Base-by-base conservation (phyloP, 768 basidiomycete genomes). In the Lentinula lateritia region DNA sequence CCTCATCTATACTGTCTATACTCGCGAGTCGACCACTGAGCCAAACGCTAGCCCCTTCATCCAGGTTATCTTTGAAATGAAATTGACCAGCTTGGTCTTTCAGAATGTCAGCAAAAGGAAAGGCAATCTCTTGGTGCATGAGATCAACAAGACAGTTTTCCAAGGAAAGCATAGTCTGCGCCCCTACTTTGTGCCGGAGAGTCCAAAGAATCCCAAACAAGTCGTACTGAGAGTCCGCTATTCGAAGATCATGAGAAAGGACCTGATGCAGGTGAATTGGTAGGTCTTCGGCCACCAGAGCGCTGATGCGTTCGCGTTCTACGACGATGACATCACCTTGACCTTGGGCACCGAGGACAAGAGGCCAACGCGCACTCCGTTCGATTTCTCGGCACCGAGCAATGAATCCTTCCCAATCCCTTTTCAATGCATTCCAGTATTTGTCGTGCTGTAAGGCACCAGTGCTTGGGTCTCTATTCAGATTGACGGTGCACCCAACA, bases 321-420 rank as follows among this genome's bases (percentile, higher is more conserved):
- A 91, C 75, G 23, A 93, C 71, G 55, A 92, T 71, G 34, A 89
- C 73, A 36, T 74, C 16, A 73, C 75, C 76, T 70, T 53, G 74
- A 38, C 36, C 74, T 46, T 77, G 73, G 23, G 78, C 69, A 43
- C 85, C 87, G 39, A 93, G 79, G 15, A 80, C 80, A 32, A 93
- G 80, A 1, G 93, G 93, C 85, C 90, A 89, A 48, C 91, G 83
- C 38, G 89, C 90, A 63, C 85, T 86, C 46, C 91, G 87, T 74
- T 97, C 95, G n/a, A 95, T 79, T 65, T 94, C 93, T 58, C 90
- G 84, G 68, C 93, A 95, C 61, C 92, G 83, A 7, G 95, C 90
- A 63, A 95, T 86, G 68, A 98, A 95, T 3, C 95, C 94, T 69
- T 98, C 91, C 95, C 96, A 98, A 67, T 98, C 95, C 50, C 91